Percentiles rank a stretch among this genome's conserved stretches.
Conservation (phyloP, 495 filamentous ascomycete genomes). For the Hypoxylon fragiforme region DNA sequence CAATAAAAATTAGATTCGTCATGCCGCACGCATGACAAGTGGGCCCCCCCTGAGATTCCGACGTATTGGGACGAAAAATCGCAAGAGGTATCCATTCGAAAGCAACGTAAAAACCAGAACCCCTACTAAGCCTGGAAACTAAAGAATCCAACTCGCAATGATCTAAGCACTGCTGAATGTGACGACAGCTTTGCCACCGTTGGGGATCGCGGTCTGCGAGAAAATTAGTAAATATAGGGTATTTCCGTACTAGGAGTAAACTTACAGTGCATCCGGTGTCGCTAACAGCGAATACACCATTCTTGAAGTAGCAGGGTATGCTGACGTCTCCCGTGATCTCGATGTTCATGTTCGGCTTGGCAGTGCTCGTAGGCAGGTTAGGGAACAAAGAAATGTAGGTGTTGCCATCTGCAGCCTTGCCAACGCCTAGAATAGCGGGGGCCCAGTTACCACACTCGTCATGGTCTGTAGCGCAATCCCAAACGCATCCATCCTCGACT, state of each 20-base stretch:
- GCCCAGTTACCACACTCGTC: constrained; percentile 77
- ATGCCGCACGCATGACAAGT: constrained; percentile 26
- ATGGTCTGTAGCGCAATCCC: constrained; percentile 62
- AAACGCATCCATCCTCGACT: constrained; percentile 73
- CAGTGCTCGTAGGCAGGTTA: constrained; percentile 61
- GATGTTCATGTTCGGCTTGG: constrained; percentile 72
- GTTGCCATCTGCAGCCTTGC: constrained; percentile 59
- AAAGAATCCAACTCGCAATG: constrained; percentile 9
- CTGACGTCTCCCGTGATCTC: constrained; percentile 66
- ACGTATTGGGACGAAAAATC: constrained; percentile 31
- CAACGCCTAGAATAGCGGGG: constrained; percentile 85
- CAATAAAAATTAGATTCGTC: constrained; percentile 41
- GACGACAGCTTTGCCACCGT: constrained; percentile 43
- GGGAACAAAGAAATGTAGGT: constrained; percentile 85
- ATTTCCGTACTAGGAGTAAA: constrained; percentile 11
- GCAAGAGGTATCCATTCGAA: constrained; percentile 40
- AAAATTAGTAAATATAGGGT: constrained; percentile 23
- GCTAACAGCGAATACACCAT: constrained; percentile 63
- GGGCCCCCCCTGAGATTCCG: constrained; percentile 18
- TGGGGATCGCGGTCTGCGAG: constrained; percentile 43
- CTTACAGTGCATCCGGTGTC: constrained; percentile 72
- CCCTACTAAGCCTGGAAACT: constrained; percentile 30
- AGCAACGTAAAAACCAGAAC: constrained; percentile 35
- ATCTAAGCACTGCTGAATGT: constrained; percentile 38
- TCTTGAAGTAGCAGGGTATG: constrained; percentile 70